phyloP scores from a whole-genome alignment of 306 rosid genomes.

The Heteromeles arbutifolia region DNA sequence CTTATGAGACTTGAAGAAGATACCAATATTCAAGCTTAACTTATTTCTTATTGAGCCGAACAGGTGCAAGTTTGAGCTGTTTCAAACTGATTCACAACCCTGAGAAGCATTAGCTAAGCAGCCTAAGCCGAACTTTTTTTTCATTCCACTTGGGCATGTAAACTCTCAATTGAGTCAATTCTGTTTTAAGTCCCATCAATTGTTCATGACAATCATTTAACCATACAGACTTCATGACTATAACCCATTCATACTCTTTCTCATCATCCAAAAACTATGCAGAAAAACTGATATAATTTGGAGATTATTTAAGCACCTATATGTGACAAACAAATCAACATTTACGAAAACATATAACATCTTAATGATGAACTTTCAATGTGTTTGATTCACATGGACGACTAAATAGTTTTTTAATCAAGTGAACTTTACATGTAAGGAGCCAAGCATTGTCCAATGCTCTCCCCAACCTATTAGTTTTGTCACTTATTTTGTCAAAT shows the following conservation, averaged over 20 bases:
- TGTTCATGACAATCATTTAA: not conserved
- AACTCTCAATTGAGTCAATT: not conserved
- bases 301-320: too few relatives aligned
- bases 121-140: not conserved
- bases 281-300: too few relatives aligned
- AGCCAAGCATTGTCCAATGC: not conserved
- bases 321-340: not conserved
- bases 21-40: not conserved
- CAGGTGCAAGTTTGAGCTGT: not conserved
- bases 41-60: not conserved
- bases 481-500: not conserved
- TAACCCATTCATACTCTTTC: not conserved
- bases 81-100: not conserved
- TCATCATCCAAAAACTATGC: too few relatives aligned
- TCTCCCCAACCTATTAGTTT: not conserved
- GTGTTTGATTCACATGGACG: too few relatives aligned
- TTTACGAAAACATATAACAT: not conserved
- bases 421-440: not conserved
- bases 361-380: not conserved
- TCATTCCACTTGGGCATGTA: not conserved
- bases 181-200: not conserved
- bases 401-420: too few relatives aligned
- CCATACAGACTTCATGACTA: not conserved
- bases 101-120: not conserved
- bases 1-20: not conserved